Base-by-base conservation (phyloP, 495 filamentous ascomycete genomes). In the Aspergillus avenaceus region DNA sequence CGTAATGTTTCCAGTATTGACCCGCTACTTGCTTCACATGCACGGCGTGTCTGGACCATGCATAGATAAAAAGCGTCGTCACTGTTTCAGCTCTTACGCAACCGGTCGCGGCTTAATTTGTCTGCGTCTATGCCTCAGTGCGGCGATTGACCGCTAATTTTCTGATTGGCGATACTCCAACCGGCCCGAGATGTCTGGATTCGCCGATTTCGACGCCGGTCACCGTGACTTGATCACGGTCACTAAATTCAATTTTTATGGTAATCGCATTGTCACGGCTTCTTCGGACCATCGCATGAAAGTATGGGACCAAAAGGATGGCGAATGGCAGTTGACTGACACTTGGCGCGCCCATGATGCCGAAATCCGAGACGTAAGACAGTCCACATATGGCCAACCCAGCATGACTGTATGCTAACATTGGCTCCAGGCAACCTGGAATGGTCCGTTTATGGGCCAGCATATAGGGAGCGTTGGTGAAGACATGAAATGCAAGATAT, bases 201-300 rank as follows among this genome's bases (percentile, higher is more conserved):
- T 83, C 43, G 77, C 82, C 50, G 81, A 87, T 55, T 79, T 90
- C 57, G 78, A 90, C 58, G 74, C 86, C 56, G 77, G 85, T 57
- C 72, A 84, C 64, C 70, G 79, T 55, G 72, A 82, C 64, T 68
- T 77, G 42, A 67, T 79, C 28, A 63, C 74, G 7, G 74, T 77
- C 41, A 74, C 70, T 36, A 71, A 69, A 46, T 78, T 74, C 77
- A 86, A 97, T 71, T 80, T 78, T 58, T 92, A 92, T 63, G 93
- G 93, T 50, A 91, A 86, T 56, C 89, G 91, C 52, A 87, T 91
- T 69, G 88, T 91, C 24, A 91, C 91, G 9, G 89, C 88, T 24
- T 93, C 88, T 28, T 86, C 90, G 2, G 93, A 99, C 68, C 95
- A 96, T 60, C 87, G 86, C 62, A 85, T 99, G 56, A 90, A 90